Conservation (phyloP, 2,329 filamentous ascomycete species). For the Xylaria multiplex region DNA sequence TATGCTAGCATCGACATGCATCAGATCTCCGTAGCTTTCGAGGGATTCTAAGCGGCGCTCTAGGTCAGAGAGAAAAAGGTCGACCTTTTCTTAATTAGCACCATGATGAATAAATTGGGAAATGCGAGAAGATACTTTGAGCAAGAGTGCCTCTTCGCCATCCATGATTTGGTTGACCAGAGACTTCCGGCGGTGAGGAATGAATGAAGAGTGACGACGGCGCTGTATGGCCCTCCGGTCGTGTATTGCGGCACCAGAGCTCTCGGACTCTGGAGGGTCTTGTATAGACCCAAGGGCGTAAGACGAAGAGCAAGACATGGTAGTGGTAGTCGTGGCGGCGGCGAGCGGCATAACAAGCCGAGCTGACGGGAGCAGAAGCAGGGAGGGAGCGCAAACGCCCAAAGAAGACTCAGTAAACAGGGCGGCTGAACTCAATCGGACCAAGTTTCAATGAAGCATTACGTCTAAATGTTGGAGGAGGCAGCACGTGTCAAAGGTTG, state of each 20-base stretch:
- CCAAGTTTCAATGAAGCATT: slow-evolving; percentile 34
- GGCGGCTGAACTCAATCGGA: slow-evolving; percentile 18
- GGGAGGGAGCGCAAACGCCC: background rate
- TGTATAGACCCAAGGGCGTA: slow-evolving; percentile 48
- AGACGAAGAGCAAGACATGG: slow-evolving; percentile 48
- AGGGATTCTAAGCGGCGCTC: slow-evolving; percentile 88
- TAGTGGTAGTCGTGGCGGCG: slow-evolving; percentile 30
- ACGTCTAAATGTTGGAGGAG: slow-evolving; percentile 8
- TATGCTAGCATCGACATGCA: slow-evolving; percentile 80
- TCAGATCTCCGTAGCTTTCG: slow-evolving; percentile 85
- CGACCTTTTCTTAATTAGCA: slow-evolving; percentile 62
- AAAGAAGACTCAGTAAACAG: background rate
- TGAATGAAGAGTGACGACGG: slow-evolving; percentile 67
- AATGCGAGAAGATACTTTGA: slow-evolving; percentile 57
- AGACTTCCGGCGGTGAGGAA: slow-evolving; percentile 65
- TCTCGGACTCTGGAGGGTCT: slow-evolving; percentile 50
- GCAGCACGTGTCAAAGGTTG: background rate
- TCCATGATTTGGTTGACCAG: slow-evolving; percentile 70
- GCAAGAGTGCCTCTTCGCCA: slow-evolving; percentile 68
- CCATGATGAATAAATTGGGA: background rate
- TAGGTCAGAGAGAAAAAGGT: slow-evolving; percentile 84
- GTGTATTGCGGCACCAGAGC: slow-evolving; percentile 55
- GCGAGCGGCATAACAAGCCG: slow-evolving; percentile 16
- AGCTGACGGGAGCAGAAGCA: background rate
- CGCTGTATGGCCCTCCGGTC: slow-evolving; percentile 51